Percentiles rank a stretch among this genome's conserved stretches.
phyloP scores from a whole-genome alignment of 306 rosid species.

The Prunus kanzakura region DNA sequence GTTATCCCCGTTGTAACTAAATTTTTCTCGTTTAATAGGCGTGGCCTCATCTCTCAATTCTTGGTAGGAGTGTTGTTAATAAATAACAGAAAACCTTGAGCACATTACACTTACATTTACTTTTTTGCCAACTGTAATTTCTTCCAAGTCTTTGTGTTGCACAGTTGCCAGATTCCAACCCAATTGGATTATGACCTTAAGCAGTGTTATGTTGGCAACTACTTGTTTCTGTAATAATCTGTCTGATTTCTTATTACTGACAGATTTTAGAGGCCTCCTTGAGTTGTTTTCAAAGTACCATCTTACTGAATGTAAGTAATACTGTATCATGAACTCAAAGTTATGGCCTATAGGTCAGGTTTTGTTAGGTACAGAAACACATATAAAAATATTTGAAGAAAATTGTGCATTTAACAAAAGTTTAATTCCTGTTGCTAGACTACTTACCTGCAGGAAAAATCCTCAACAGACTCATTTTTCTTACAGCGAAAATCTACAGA shows the following conservation, averaged over 20 bases:
- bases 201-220: background rate
- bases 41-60: background rate
- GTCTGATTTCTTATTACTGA: background rate
- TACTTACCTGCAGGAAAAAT: constrained; percentile 4
- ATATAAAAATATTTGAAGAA: background rate
- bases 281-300: background rate
- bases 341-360: background rate
- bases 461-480: constrained; percentile 16
- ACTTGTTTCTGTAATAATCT: background rate
- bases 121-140: background rate
- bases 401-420: background rate
- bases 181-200: background rate
- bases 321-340: background rate
- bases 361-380: constrained; percentile 7
- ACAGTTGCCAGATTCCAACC: background rate
- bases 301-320: background rate
- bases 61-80: background rate
- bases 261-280: background rate
- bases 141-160: too few relatives aligned
- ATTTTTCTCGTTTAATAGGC: too few relatives aligned
- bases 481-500: constrained; percentile 13
- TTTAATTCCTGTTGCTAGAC: constrained; percentile 7
- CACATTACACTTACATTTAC: background rate
- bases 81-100: background rate
- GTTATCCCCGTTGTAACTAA: too few relatives aligned